Conservation (phyloP, 139 green algal genomes). For the Limnomonas spitsbergensis region DNA sequence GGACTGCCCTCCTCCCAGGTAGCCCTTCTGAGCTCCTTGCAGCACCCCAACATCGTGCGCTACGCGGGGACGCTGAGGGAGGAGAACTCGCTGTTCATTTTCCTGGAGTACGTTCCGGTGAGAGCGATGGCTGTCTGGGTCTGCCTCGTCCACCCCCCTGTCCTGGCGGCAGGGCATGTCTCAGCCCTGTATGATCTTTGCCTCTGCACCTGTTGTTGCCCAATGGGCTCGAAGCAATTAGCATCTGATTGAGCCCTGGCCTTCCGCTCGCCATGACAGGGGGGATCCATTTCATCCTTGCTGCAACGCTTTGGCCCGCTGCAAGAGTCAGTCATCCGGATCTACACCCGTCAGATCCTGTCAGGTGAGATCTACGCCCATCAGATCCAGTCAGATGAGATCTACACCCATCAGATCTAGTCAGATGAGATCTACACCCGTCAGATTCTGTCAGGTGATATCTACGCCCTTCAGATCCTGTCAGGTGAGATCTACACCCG, state of each 20-base stretch:
- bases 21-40: slow-evolving; percentile 61
- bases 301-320: slow-evolving; percentile 71
- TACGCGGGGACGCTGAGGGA: slow-evolving; percentile 59
- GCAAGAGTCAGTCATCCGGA: slow-evolving; percentile 49
- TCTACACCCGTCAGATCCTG: slow-evolving; percentile 72
- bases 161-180: too few relatives aligned
- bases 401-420: slow-evolving; percentile 71
- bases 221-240: too few relatives aligned
- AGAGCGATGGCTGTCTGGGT: not conserved
- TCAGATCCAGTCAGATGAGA: slow-evolving; percentile 56
- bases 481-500: too few relatives aligned
- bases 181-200: too few relatives aligned
- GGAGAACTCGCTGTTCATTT: slow-evolving; percentile 74
- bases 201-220: too few relatives aligned
- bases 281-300: slow-evolving; percentile 41
- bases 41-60: slow-evolving; percentile 85
- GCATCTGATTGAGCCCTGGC: too few relatives aligned
- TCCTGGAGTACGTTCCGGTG: slow-evolving; percentile 83
- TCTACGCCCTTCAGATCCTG: slow-evolving; percentile 1
- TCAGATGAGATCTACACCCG: slow-evolving; percentile 59
- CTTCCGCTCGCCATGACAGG: too few relatives aligned
- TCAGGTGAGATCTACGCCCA: slow-evolving; percentile 58
- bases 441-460: slow-evolving; percentile 58
- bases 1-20: slow-evolving; percentile 46
- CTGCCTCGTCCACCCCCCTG: not conserved